These are phyloP conservation scores for Sporothrix sp. DNA, from an alignment of 2,329 filamentous ascomycete species.

Conservation along the genomic window DNA sequence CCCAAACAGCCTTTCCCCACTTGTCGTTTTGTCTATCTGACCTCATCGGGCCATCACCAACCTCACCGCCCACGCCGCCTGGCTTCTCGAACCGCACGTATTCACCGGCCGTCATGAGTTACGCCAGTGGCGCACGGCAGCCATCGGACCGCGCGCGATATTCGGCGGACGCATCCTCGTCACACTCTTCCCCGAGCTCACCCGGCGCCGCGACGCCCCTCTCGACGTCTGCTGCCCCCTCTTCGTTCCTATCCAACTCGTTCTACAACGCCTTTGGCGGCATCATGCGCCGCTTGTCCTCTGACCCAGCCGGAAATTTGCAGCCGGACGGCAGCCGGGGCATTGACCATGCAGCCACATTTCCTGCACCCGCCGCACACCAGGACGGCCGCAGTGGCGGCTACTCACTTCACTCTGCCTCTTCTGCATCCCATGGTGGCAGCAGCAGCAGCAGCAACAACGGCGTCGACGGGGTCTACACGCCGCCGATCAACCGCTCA, in stretches of 20 bases:
- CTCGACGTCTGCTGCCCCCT: conserved; percentile 22
- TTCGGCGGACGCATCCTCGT: background rate
- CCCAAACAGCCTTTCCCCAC: too few species aligned
- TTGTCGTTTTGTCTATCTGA: too few species aligned
- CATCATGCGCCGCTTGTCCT: conserved; percentile 57
- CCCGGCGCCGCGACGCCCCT: conserved; percentile 15
- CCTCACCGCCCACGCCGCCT: background rate
- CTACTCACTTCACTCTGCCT: conserved; percentile 6
- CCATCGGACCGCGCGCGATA: background rate
- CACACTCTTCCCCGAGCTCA: conserved; percentile 11
- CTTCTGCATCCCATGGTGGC: too few species aligned
- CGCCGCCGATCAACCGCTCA: conserved; percentile 42
- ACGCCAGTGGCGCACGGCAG: background rate
- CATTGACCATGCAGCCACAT: conserved; percentile 6
- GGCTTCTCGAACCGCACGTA: too few species aligned
- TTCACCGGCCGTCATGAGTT: conserved; percentile 5
- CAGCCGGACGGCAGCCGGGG: conserved; percentile 4
- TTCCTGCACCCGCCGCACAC: background rate
- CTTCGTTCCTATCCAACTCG: conserved; percentile 25
- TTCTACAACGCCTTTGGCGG: conserved; percentile 44
- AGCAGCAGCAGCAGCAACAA: conserved; percentile 4
- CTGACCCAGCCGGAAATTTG: conserved; percentile 31
- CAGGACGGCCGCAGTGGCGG: background rate
- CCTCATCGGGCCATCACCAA: background rate
- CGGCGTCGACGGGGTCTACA: conserved; percentile 26